Percentiles rank a stretch among this genome's conserved stretches.
Conservation (phyloP, 768 basidiomycete genomes). For the Tulasnella sp. region DNA sequence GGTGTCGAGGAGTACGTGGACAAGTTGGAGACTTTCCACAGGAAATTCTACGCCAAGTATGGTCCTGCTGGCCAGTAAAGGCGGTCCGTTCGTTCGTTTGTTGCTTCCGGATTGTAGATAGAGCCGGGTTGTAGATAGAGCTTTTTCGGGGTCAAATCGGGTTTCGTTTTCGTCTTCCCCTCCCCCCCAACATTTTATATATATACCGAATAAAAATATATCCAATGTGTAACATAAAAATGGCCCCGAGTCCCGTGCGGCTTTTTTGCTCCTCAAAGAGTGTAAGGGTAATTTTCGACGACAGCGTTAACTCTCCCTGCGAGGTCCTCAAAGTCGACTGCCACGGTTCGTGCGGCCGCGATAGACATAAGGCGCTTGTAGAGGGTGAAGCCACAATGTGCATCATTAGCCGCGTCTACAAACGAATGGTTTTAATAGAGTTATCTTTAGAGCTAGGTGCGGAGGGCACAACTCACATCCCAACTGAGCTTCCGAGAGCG, state of each 20-base stretch:
- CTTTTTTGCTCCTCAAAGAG: not conserved
- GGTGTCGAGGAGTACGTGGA: conserved; percentile 89
- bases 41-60: conserved; percentile 54
- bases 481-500: not conserved
- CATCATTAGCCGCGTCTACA: conserved; percentile 52
- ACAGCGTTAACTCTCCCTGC: not conserved
- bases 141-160: not conserved
- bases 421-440: not conserved
- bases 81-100: not conserved
- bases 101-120: not conserved
- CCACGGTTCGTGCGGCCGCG: conserved; percentile 32
- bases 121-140: no score
- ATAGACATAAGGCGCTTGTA: conserved; percentile 40
- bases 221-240: not conserved
- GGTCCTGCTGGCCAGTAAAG: conserved; percentile 1
- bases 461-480: not conserved
- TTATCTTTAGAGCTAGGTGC: not conserved
- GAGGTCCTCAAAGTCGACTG: not conserved
- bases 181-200: not conserved
- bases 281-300: not conserved
- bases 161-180: not conserved
- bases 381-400: conserved; percentile 47
- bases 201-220: not conserved
- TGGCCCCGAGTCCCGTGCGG: no score
- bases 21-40: conserved; percentile 74